These are phyloP conservation scores for Orbilia javanica DNA, from an alignment of 2,329 filamentous ascomycete species.

Conservation along the genomic window DNA sequence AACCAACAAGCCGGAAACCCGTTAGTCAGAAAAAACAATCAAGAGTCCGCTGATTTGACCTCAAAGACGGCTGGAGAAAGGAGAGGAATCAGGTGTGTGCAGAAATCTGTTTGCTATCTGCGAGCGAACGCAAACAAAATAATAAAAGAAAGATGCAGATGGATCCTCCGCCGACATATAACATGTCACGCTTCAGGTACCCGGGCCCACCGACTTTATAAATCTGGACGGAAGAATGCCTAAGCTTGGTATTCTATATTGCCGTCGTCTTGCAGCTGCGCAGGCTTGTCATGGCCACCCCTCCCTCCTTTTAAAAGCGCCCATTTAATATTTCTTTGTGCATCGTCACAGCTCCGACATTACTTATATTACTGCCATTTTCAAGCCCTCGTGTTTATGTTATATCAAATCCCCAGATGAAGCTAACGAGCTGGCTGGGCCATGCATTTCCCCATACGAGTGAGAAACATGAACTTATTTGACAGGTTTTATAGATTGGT, in stretches of 20 bases:
- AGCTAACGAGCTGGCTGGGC: constrained; percentile 34
- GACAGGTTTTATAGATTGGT: background rate
- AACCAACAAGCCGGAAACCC: constrained; percentile 17
- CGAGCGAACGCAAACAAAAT: constrained; percentile 2
- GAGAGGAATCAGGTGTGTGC: background rate
- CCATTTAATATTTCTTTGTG: constrained; percentile 6
- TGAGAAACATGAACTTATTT: constrained; percentile 23
- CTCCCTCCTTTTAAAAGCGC: constrained; percentile 20
- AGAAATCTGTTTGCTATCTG: constrained; percentile 19
- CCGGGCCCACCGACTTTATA: constrained; percentile 24
- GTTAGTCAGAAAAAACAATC: constrained; percentile 14
- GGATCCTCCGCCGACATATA: constrained; percentile 14
- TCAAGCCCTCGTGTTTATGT: constrained; percentile 32
- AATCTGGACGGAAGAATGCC: background rate
- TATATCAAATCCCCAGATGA: constrained; percentile 41
- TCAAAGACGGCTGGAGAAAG: constrained; percentile 43
- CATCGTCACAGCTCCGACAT: constrained; percentile 29
- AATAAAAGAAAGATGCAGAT: constrained; percentile 10
- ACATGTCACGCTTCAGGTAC: constrained; percentile 16
- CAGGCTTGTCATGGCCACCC: constrained; percentile 9
- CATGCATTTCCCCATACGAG: constrained; percentile 57
- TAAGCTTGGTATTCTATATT: constrained; percentile 16
- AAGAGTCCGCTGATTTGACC: constrained; percentile 18
- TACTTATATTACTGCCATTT: constrained; percentile 11
- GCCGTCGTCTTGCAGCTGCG: constrained; percentile 8